Evolutionary conservation across 73 alveolate species (phyloP).

Genomic region (Loxodes magnus): DNA sequence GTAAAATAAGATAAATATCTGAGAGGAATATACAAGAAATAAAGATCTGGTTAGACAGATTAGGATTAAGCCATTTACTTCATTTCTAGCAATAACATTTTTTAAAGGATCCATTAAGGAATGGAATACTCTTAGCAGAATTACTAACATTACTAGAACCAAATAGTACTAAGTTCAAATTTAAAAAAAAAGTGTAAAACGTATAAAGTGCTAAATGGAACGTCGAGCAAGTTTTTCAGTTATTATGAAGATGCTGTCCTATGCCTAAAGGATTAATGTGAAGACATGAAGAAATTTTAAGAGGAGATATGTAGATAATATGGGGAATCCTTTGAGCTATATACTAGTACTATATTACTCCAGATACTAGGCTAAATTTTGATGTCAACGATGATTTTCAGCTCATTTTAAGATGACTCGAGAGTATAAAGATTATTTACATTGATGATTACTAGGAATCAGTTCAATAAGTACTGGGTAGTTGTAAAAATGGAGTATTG

Average conservation of each 20-base stretch:
- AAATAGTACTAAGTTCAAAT: neutral
- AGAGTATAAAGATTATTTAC: neutral
- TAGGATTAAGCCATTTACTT: neutral
- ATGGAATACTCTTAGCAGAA: constrained; percentile 5
- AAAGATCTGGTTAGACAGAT: neutral
- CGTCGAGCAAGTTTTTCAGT: constrained; percentile 12
- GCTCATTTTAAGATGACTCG: neutral
- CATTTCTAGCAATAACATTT: neutral
- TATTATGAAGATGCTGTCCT: constrained; percentile 15
- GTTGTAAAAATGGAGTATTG: constrained; percentile 31
- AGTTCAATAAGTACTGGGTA: constrained; percentile 6
- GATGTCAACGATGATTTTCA: too few species aligned
- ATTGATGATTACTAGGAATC: neutral
- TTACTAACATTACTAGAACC: neutral
- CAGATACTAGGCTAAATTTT: too few species aligned
- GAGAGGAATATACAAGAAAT: neutral
- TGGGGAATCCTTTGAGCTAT: neutral
- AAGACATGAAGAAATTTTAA: neutral
- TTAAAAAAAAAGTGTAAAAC: constrained; percentile 13
- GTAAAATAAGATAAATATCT: neutral
- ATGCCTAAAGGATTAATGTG: constrained; percentile 18
- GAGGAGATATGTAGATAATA: neutral
- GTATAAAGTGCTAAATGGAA: constrained; percentile 24
- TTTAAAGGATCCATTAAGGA: neutral
- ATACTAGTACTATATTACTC: too few species aligned